A percentile compares a stretch with the other conserved stretches of the same genome.
Conservation (phyloP, 345 rosid genomes). For the Boechera stricta region DNA sequence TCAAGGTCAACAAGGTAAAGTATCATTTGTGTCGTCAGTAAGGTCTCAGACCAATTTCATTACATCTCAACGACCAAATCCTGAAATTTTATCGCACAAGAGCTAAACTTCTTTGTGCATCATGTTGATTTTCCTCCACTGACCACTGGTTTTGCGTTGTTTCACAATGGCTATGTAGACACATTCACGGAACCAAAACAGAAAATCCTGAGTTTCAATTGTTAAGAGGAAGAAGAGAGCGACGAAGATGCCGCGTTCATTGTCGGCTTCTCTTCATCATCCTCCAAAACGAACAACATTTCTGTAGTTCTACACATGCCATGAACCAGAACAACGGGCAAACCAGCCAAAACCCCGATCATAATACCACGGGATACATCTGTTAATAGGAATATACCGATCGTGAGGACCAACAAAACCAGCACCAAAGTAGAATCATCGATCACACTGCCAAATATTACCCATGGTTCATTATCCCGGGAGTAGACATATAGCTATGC, state of each 20-base stretch:
- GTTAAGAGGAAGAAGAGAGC: constrained; percentile 32
- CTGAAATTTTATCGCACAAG: neutral
- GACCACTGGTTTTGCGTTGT: neutral
- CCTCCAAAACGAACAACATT: constrained; percentile 46
- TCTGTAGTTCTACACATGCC: constrained; percentile 52
- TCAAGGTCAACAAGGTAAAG: neutral
- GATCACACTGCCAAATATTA: constrained; percentile 47
- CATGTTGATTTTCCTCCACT: neutral
- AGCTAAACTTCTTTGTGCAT: neutral
- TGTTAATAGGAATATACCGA: constrained; percentile 51
- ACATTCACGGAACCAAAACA: neutral
- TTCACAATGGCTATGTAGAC: constrained; percentile 2
- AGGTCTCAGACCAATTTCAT: neutral
- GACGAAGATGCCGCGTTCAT: constrained; percentile 14
- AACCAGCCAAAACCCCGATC: constrained; percentile 51
- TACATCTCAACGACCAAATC: neutral
- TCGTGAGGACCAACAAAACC: constrained; percentile 47
- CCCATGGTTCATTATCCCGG: constrained; percentile 52
- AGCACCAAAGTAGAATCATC: constrained; percentile 52
- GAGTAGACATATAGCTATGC: constrained; percentile 67
- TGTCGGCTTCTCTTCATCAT: constrained; percentile 47
- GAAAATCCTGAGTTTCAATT: constrained; percentile 3
- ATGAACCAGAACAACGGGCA: constrained; percentile 53
- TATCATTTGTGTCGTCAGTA: neutral
- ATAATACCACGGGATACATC: constrained; percentile 48